Percentiles rank a stretch among this genome's conserved stretches.
Evolutionary conservation across 1,284 basidiomycete species (phyloP).

Genomic region (Rhodotorula sp.): DNA sequence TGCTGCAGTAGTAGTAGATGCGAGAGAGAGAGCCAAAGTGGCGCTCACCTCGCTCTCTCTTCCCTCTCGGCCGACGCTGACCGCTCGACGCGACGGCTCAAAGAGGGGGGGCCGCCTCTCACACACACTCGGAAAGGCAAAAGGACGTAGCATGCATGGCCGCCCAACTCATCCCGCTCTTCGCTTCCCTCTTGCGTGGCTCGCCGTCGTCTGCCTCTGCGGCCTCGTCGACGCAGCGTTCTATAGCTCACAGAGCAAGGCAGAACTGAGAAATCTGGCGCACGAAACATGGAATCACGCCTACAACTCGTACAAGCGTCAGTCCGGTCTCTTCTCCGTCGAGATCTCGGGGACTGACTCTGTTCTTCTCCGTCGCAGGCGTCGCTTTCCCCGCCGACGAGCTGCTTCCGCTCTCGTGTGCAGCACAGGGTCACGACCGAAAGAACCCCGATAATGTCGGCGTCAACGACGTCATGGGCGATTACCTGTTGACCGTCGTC

Average conservation of each 20-base stretch:
- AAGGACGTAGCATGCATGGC: conserved; percentile 1
- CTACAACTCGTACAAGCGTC: conserved; percentile 33
- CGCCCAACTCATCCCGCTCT: neutral
- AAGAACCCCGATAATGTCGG: conserved; percentile 48
- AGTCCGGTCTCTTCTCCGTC: neutral
- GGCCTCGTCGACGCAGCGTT: conserved; percentile 6
- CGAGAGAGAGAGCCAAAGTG: neutral
- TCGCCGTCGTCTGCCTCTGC: neutral
- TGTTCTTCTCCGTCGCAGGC: neutral
- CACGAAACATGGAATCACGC: conserved; percentile 32
- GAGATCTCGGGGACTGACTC: neutral
- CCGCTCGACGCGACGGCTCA: too few species aligned
- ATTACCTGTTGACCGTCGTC: conserved; percentile 76
- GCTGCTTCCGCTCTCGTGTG: conserved; percentile 82
- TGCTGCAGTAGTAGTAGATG: neutral
- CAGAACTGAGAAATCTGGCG: conserved; percentile 17
- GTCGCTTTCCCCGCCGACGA: conserved; percentile 53
- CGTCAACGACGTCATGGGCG: conserved; percentile 79
- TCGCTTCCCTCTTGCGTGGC: neutral
- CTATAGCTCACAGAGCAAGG: conserved; percentile 29
- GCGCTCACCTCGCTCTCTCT: neutral
- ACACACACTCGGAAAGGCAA: neutral
- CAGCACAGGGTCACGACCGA: conserved; percentile 73
- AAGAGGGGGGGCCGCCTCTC: neutral
- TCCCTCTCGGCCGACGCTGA: neutral